A percentile compares a stretch with the other conserved stretches of the same genome.
phyloP scores from a whole-genome alignment of 2,329 filamentous ascomycete species.

The Aspergillus novoparasiticus region DNA sequence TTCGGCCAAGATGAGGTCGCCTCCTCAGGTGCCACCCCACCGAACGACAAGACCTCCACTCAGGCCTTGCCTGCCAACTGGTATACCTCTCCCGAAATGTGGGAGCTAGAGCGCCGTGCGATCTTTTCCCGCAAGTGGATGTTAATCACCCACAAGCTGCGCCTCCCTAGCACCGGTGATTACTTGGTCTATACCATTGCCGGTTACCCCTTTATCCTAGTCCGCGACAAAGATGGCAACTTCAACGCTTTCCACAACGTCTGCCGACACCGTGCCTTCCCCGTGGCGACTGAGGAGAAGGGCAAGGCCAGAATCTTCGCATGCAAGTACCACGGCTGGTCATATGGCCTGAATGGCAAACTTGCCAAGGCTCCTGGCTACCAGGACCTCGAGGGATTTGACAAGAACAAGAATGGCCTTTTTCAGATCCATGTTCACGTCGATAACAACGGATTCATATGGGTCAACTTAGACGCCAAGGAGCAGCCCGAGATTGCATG shows the following conservation, averaged over 20 bases:
- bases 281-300: slow-evolving; percentile 53
- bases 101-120: slow-evolving; percentile 58
- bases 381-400: slow-evolving; percentile 57
- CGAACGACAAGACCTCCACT: slow-evolving; percentile 15
- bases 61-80: slow-evolving; percentile 53
- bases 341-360: slow-evolving; percentile 59
- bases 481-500: slow-evolving; percentile 51
- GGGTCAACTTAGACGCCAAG: slow-evolving; percentile 59
- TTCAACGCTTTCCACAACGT: slow-evolving; percentile 64
- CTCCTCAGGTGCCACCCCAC: slow-evolving; percentile 5
- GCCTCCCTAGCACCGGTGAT: slow-evolving; percentile 57
- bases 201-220: slow-evolving; percentile 59
- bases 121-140: slow-evolving; percentile 60
- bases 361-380: slow-evolving; percentile 62
- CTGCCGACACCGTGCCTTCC: slow-evolving; percentile 62
- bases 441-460: slow-evolving; percentile 59
- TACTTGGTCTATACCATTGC: slow-evolving; percentile 60
- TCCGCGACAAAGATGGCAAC: slow-evolving; percentile 52
- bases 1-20: slow-evolving; percentile 39
- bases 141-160: slow-evolving; percentile 44
- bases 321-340: slow-evolving; percentile 65
- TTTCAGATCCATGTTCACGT: slow-evolving; percentile 58
- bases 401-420: slow-evolving; percentile 57
- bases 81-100: slow-evolving; percentile 51
- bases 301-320: slow-evolving; percentile 56